Conservation (phyloP, 306 rosid genomes). For the Glycine latifolia region DNA sequence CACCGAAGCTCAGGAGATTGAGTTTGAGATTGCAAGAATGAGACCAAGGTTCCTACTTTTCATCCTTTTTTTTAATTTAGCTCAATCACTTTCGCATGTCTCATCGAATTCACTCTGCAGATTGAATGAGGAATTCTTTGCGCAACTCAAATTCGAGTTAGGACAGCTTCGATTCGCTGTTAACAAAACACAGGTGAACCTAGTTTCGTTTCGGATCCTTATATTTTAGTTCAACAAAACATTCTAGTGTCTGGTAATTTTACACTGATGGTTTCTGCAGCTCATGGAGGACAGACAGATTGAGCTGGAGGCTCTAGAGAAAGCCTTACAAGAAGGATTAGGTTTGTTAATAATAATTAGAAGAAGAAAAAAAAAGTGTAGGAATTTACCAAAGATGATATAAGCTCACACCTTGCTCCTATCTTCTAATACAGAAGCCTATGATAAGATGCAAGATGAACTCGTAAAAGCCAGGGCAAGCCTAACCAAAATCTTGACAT, state of each 20-base stretch:
- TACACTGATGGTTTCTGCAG: constrained; percentile 51
- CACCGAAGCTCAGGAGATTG: constrained; percentile 92
- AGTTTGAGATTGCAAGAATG: constrained; percentile 85
- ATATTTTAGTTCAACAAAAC: constrained; percentile 9
- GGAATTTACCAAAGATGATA: not conserved
- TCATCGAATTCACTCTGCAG: constrained; percentile 54
- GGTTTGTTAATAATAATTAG: constrained; percentile 49
- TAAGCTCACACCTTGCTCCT: constrained; percentile 20
- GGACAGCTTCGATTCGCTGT: constrained; percentile 91
- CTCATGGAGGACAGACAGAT: constrained; percentile 75
- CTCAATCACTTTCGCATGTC: not conserved
- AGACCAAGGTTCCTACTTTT: constrained; percentile 58
- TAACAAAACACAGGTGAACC: constrained; percentile 75
- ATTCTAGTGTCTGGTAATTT: not conserved
- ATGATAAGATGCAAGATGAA: constrained; percentile 87
- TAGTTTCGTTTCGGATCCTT: not conserved
- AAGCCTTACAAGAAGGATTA: constrained; percentile 86
- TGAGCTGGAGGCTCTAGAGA: constrained; percentile 93
- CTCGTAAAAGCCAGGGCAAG: constrained; percentile 73
- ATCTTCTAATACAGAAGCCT: constrained; percentile 71
- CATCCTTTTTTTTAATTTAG: no score
- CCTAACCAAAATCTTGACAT: constrained; percentile 77
- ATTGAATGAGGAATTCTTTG: constrained; percentile 72
- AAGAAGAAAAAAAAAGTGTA: no score
- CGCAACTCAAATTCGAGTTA: constrained; percentile 68